Evolutionary conservation across 2,329 filamentous ascomycete genomes (phyloP).

Genomic region (Colletotrichum destructivum): DNA sequence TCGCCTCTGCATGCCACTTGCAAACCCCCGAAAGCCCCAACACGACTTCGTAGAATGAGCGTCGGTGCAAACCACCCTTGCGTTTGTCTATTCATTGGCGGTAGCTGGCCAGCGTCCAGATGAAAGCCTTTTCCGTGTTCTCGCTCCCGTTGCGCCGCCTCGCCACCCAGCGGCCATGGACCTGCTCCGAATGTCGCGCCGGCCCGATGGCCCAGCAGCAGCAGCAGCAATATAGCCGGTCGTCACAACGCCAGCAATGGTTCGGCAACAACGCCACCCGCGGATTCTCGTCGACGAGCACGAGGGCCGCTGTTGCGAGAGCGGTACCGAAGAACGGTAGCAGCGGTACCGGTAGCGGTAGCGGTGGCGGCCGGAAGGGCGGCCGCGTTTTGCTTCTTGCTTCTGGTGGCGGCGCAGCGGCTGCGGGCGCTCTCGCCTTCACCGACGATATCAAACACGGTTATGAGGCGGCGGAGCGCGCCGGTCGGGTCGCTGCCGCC

Average conservation of each 20-base stretch:
- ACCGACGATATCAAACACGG: conserved; percentile 81
- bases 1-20: not conserved
- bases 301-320: conserved; percentile 14
- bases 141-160: conserved; percentile 55
- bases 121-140: conserved; percentile 60
- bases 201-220: conserved; percentile 47
- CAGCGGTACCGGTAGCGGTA: too few species aligned
- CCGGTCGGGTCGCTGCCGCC: conserved; percentile 82
- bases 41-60: conserved; percentile 35
- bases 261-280: conserved; percentile 44
- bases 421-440: conserved; percentile 67
- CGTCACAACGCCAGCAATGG: conserved; percentile 48
- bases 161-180: conserved; percentile 58
- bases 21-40: not conserved
- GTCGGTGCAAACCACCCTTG: conserved; percentile 24
- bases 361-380: conserved; percentile 31
- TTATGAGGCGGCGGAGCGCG: conserved; percentile 82
- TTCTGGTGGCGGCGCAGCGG: conserved; percentile 65
- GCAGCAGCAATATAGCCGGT: conserved; percentile 54
- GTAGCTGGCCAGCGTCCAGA: conserved; percentile 48
- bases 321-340: conserved; percentile 3
- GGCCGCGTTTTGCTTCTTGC: conserved; percentile 61
- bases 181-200: conserved; percentile 61
- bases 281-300: conserved; percentile 50
- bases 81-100: conserved; percentile 36